A percentile compares a stretch with the other conserved stretches of the same genome.
Conservation (phyloP, 129 eudicot species). For the Saussurea involucrata region DNA sequence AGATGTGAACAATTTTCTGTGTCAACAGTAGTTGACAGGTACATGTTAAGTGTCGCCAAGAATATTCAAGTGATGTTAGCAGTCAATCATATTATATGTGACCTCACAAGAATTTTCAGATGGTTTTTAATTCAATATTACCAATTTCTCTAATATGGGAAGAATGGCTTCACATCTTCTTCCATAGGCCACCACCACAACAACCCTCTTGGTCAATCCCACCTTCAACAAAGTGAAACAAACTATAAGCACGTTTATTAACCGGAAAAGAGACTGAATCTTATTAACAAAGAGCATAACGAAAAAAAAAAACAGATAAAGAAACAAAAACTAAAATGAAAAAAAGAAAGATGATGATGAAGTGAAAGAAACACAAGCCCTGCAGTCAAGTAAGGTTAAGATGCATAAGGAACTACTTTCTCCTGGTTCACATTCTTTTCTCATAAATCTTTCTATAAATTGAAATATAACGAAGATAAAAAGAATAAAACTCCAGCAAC, state of each 20-base stretch:
- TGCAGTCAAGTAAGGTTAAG: background rate
- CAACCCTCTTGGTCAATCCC: conserved; percentile 71
- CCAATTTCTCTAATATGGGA: conserved; percentile 73
- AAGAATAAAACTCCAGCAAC: too few relatives aligned
- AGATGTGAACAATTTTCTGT: background rate
- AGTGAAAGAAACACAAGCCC: background rate
- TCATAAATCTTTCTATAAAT: too few relatives aligned
- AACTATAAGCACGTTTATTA: conserved; percentile 12
- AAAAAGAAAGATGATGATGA: background rate
- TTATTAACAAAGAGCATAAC: conserved; percentile 2
- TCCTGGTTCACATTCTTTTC: too few relatives aligned
- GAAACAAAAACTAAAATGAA: background rate
- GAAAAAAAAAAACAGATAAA: background rate
- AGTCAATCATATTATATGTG: background rate
- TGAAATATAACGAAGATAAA: too few relatives aligned
- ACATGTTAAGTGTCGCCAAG: background rate
- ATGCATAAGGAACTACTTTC: background rate
- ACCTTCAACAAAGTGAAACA: conserved; percentile 46
- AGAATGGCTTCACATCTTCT: conserved; percentile 81
- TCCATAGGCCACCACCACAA: conserved; percentile 85
- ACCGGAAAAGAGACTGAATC: conserved; percentile 6
- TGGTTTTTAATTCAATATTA: conserved; percentile 28
- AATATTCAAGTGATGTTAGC: background rate
- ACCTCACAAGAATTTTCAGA: conserved; percentile 13
- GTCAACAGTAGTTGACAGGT: background rate